Conservation (phyloP, 2,329 filamentous ascomycete genomes). For the Sphaceloma murrayae region DNA sequence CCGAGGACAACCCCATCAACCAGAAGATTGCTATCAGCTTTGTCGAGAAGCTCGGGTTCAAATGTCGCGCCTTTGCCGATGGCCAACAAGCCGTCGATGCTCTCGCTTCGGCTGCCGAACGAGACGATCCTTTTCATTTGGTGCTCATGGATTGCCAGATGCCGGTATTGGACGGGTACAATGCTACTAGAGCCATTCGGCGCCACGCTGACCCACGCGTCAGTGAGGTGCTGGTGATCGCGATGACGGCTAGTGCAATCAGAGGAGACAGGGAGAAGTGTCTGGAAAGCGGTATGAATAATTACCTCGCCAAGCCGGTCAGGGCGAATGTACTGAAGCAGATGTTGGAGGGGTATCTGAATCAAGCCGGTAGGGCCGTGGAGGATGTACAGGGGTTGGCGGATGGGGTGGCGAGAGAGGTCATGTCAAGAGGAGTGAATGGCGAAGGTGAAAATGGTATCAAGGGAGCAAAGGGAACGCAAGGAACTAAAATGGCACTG, state of each 20-base stretch:
- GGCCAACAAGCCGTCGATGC: constrained; percentile 81
- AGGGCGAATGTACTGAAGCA: constrained; percentile 74
- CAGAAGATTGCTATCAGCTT: constrained; percentile 91
- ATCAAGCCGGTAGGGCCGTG: constrained; percentile 37
- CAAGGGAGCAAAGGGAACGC: neutral
- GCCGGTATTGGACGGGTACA: constrained; percentile 86
- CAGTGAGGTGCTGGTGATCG: constrained; percentile 79
- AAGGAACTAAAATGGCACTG: neutral
- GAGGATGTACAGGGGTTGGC: constrained; percentile 40
- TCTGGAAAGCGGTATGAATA: constrained; percentile 93
- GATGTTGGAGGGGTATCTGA: constrained; percentile 63
- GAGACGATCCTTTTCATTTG: constrained; percentile 73
- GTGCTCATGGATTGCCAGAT: constrained; percentile 96
- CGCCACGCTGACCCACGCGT: constrained; percentile 67
- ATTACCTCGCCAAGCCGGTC: constrained; percentile 94
- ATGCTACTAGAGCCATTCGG: constrained; percentile 75
- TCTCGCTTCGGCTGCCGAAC: constrained; percentile 59
- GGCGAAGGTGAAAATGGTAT: no score
- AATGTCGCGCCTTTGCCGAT: constrained; percentile 82
- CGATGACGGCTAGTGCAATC: constrained; percentile 93
- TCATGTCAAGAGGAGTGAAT: constrained; percentile 19
- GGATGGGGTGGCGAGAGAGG: constrained; percentile 34
- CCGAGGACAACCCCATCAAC: constrained; percentile 92
- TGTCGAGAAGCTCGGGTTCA: constrained; percentile 74
- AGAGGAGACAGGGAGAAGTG: constrained; percentile 93